Base-by-base conservation (phyloP, 352 stramenopile genomes). In the Phytophthora uliginosa region DNA sequence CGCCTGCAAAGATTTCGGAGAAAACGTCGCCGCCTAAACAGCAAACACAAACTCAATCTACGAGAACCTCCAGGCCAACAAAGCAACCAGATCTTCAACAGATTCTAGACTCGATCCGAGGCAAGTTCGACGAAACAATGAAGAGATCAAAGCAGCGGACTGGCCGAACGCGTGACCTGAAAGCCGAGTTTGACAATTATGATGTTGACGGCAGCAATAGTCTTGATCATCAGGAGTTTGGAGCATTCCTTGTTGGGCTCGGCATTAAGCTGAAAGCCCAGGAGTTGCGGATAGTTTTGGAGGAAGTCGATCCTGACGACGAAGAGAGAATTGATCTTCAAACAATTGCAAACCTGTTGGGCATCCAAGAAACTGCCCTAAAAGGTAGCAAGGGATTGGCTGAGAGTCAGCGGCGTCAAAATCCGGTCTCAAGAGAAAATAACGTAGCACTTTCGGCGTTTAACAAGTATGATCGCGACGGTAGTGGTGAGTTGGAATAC, bases 171-270 rank as follows among this genome's bases (percentile, higher is more conserved):
- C 28, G 62, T 24, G 58, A 74, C 22, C 18, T 93, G 7, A 71
- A 65, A 10, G 50, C 67, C 4, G 83, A 88, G 24, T 93, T 91
- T 56, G 63, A 38, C 3, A 76, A 83, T 33, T 93, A 83, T 34
- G 86, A 91, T 54, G 57, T 78, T 7, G 79, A 92, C 12, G 74
- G 70, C n/a, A 90, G 58, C 42, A 69, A 77, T 9, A 67, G 74
- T 34, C 77, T 93, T 0, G 83, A 92, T 56, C 83, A 86, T 47
- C 77, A 88, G 33, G 86, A 93, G 56, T 93, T 93, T 53, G 71
- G 75, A 1, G 83, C 82, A 9, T 78, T 93, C 10, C 65, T 93
- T 0, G 62, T 88, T 59, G 69, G 81, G 5, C 63, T 93, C 5
- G 86, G 86, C 4, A 72, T 93, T 26, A 91, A 90, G 40, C 42